These are phyloP conservation scores for Aspergillus sp. DNA, from an alignment of 2,329 filamentous ascomycete species.

Conservation along the genomic window DNA sequence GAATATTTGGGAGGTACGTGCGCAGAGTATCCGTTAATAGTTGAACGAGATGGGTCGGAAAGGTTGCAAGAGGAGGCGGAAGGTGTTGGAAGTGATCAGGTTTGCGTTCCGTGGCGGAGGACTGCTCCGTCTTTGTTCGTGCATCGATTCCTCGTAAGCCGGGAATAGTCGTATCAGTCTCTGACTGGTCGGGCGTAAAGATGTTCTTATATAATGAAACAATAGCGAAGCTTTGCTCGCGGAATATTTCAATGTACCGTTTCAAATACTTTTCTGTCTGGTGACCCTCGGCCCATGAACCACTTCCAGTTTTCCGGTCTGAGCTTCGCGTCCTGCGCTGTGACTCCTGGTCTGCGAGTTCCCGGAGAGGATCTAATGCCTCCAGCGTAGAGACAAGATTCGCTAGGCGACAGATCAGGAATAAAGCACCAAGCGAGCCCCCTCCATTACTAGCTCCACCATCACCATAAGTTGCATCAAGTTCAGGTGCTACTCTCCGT, in stretches of 20 bases:
- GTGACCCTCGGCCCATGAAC: constrained; percentile 61
- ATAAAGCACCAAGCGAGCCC: constrained; percentile 75
- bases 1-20: constrained; percentile 76
- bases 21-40: constrained; percentile 76
- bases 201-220: constrained; percentile 93
- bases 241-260: constrained; percentile 93
- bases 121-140: constrained; percentile 25
- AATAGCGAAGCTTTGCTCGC: constrained; percentile 95
- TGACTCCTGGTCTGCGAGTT: constrained; percentile 86
- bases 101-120: constrained; percentile 20
- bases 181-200: constrained; percentile 62
- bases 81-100: constrained; percentile 50
- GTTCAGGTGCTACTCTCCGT: constrained; percentile 78
- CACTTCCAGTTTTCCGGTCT: constrained; percentile 24
- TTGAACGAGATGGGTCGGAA: constrained; percentile 78
- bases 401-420: constrained; percentile 80
- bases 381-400: constrained; percentile 77
- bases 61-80: constrained; percentile 77
- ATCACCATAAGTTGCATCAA: constrained; percentile 52
- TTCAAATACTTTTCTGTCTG: constrained; percentile 95
- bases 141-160: constrained; percentile 29
- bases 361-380: constrained; percentile 79
- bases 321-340: constrained; percentile 40
- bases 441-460: constrained; percentile 47
- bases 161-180: constrained; percentile 30